phyloP scores from a whole-genome alignment of 1,139 yeast species.

The Geotrichum restrictum region DNA sequence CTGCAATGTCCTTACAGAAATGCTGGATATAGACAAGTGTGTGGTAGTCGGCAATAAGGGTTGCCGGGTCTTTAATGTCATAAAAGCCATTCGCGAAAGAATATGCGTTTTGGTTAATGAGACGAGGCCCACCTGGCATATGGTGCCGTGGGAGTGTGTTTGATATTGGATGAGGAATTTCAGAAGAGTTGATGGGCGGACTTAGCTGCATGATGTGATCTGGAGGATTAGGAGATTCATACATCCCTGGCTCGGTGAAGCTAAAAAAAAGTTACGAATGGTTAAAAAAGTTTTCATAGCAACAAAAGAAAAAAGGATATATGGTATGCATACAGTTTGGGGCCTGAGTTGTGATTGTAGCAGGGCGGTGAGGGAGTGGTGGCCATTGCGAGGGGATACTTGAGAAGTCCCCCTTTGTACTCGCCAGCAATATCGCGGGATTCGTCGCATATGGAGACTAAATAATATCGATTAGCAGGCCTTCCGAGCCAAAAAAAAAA shows the following conservation, averaged over 20 bases:
- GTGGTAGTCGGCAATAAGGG: conserved; percentile 14
- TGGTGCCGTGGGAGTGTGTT: background rate
- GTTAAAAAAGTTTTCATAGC: too few relatives aligned
- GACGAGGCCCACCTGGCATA: background rate
- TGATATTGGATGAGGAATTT: conserved; percentile 6
- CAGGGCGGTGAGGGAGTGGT: background rate
- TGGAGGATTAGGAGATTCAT: background rate
- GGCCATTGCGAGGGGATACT: conserved; percentile 15
- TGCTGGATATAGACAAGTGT: conserved; percentile 8
- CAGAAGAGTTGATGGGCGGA: conserved; percentile 3
- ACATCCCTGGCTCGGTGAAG: background rate
- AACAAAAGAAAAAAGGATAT: too few relatives aligned
- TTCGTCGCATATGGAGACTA: conserved; percentile 22
- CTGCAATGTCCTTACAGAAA: conserved; percentile 17
- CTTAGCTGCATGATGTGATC: background rate
- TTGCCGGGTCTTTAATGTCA: background rate
- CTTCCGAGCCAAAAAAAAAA: background rate
- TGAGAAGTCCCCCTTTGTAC: conserved; percentile 21
- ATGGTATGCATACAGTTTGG: background rate
- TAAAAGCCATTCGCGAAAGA: conserved; percentile 7
- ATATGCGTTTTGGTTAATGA: conserved; percentile 11
- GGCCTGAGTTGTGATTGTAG: background rate
- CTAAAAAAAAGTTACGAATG: background rate
- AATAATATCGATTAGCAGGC: background rate
- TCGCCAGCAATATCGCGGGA: conserved; percentile 23